Base-by-base conservation (phyloP, 1,284 basidiomycete species). In the Meira nashicola region DNA sequence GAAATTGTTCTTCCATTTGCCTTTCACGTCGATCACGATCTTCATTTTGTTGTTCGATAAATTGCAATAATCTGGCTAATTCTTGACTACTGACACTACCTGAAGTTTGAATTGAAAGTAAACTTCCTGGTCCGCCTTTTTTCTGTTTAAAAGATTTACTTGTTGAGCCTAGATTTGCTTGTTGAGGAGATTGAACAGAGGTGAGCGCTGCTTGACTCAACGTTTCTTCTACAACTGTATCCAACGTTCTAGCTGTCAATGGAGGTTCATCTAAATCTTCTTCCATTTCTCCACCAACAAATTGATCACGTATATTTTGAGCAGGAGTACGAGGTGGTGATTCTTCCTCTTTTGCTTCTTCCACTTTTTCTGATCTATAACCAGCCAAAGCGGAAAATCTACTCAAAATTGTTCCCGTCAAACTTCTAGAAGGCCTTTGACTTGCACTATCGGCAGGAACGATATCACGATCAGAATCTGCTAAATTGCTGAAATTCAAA, bases 151-250 rank as follows among this genome's bases (percentile, higher is more conserved):
- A 15, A 38, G 40, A 40, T 37, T 53, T 33, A 58, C 17, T 11
- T 58, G 39, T 5, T 52, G 40, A 1, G 46, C 50, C n/a, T 57
- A 57, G 43, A 57, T 19, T 10, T 61, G 55, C 14, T 62, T 58
- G 40, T 56, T 52, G 54, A 64, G 61, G 46, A 38, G n/a, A 23
- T 39, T 21, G 46, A 17, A 17, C 47, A 21, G 33, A 23, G 23
- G 41, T n/a, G n/a, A n/a, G 33, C 3, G 48, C 47, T 4, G 69
- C 61, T 37, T 70, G 69, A 41, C 67, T 69, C 33, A 63, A 60
- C 11, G 70, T 70, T 47, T 71, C 70, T 17, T 71, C 68, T 39
- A 71, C 59, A 8, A 71, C 70, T 6, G 68, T 70, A 19, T 64
- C 70, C 11, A 71, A 63, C 9, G 12, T 19, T 19, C 50, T n/a